These are phyloP conservation scores for Podila clonocystis DNA, from an alignment of 192 early-diverging fungal genomes.

Conservation along the genomic window DNA sequence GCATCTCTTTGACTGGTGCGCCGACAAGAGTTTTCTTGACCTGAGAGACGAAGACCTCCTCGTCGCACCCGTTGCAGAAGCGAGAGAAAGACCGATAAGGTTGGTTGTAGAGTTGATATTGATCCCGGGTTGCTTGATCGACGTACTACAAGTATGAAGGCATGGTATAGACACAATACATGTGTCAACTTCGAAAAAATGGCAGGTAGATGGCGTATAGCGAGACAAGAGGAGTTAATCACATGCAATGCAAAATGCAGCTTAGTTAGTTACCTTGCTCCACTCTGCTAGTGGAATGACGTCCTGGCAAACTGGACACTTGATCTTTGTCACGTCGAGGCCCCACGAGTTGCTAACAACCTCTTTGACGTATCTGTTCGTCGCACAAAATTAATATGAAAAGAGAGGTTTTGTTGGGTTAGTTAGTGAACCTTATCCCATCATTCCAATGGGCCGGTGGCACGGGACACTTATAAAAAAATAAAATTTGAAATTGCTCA, in stretches of 20 bases:
- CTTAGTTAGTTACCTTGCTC: slow-evolving; percentile 45
- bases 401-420: too few species aligned
- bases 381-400: background rate
- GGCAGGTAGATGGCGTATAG: background rate
- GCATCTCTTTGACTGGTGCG: slow-evolving; percentile 8
- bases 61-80: slow-evolving; percentile 60
- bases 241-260: background rate
- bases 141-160: slow-evolving; percentile 52
- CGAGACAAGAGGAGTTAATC: background rate
- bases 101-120: slow-evolving; percentile 63
- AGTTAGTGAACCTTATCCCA: too few species aligned
- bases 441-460: too few species aligned
- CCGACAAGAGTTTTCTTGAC: slow-evolving; percentile 17
- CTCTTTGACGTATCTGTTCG: slow-evolving; percentile 60
- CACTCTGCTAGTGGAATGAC: slow-evolving; percentile 61
- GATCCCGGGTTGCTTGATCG: slow-evolving; percentile 48
- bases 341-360: slow-evolving; percentile 69
- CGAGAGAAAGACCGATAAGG: slow-evolving; percentile 63
- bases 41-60: slow-evolving; percentile 53
- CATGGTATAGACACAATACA: background rate
- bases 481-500: background rate
- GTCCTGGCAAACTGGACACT: slow-evolving; percentile 66
- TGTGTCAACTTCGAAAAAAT: background rate
- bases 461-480: too few species aligned
- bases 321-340: slow-evolving; percentile 63